phyloP scores from a whole-genome alignment of 371 early-diverging fungal genomes.

The Parasitella parasitica region DNA sequence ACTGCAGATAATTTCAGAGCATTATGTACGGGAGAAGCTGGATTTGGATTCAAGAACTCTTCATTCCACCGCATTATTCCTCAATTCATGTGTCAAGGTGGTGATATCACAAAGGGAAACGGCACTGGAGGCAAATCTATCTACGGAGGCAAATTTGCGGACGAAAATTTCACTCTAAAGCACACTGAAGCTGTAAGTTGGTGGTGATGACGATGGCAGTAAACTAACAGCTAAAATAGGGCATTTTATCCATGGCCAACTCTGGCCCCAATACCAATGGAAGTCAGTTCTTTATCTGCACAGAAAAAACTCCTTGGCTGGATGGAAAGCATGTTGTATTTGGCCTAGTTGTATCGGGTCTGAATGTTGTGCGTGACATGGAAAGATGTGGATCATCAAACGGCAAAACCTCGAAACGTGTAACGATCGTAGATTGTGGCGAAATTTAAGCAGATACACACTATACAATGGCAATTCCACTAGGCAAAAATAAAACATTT shows the following conservation, averaged over 20 bases:
- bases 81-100: conserved; percentile 98
- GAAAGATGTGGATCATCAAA: conserved; percentile 62
- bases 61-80: conserved; percentile 89
- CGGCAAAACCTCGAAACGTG: conserved; percentile 57
- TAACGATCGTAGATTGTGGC: conserved; percentile 70
- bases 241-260: conserved; percentile 92
- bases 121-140: conserved; percentile 97
- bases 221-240: conserved; percentile 20
- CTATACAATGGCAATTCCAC: no score
- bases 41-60: conserved; percentile 82
- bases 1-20: conserved; percentile 61
- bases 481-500: no score
- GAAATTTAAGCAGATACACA: conserved; percentile 43
- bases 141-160: conserved; percentile 89
- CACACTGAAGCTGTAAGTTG: conserved; percentile 79
- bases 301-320: conserved; percentile 81
- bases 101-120: conserved; percentile 90
- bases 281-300: conserved; percentile 97
- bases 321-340: conserved; percentile 99
- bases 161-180: conserved; percentile 95
- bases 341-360: conserved; percentile 80
- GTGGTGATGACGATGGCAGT: background rate
- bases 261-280: conserved; percentile 92
- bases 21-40: conserved; percentile 46
- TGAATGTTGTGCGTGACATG: conserved; percentile 76